Conservation (phyloP, 257 asterid genomes). For the Solanum virginianum region DNA sequence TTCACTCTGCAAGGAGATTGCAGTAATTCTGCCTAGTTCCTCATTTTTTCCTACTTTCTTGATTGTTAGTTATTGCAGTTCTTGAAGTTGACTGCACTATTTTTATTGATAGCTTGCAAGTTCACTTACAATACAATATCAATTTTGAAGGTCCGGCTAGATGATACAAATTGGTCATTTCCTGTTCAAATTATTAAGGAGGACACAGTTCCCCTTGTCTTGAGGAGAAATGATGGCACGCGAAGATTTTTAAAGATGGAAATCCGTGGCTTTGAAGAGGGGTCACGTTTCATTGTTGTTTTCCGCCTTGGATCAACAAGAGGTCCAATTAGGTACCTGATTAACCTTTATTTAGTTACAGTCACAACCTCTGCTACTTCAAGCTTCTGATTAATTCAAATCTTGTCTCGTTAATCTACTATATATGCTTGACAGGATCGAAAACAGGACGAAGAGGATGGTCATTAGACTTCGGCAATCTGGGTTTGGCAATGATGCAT, state of each 20-base stretch:
- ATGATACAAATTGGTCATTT: conserved; percentile 87
- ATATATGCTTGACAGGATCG: conserved; percentile 47
- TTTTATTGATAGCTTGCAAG: not conserved
- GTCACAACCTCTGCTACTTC: not conserved
- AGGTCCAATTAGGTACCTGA: conserved; percentile 78
- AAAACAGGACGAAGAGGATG: conserved; percentile 58
- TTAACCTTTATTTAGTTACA: not conserved
- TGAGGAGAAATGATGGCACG: conserved; percentile 58
- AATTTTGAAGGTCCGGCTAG: conserved; percentile 54
- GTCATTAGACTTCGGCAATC: conserved; percentile 62
- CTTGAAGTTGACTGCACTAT: not conserved
- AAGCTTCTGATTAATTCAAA: not conserved
- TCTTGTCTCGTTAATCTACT: conserved; percentile 9
- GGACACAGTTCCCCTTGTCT: conserved; percentile 57
- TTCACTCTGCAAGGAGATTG: not conserved
- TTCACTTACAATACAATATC: conserved; percentile 1
- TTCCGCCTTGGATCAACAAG: conserved; percentile 75
- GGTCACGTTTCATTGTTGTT: conserved; percentile 85
- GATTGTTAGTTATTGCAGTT: not conserved
- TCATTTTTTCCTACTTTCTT: not conserved
- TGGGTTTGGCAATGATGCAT: conserved; percentile 73
- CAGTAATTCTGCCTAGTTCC: not conserved
- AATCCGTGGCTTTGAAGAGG: conserved; percentile 98
- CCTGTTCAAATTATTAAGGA: conserved; percentile 83
- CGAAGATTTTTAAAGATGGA: conserved; percentile 55